Base-by-base conservation (phyloP, 1,284 basidiomycete genomes). In the Apiotrichum akiyoshidainum region DNA sequence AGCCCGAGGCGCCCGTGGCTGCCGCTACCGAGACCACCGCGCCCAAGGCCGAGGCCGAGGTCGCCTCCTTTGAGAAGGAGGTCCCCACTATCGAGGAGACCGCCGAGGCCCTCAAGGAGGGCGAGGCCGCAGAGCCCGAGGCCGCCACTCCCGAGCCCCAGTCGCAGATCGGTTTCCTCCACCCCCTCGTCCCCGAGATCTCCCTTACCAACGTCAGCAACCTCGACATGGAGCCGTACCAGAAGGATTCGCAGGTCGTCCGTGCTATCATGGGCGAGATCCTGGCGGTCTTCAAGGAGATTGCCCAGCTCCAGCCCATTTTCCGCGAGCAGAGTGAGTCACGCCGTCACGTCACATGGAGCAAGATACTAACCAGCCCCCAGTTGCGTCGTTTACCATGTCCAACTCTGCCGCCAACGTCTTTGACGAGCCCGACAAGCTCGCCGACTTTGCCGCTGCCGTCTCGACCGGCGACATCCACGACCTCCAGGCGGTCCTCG, bases 221-320 rank as follows among this genome's bases (percentile, higher is more conserved):
- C 70, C 83, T 94, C 60, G 78, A 76, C 42, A 88, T 87, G 12
- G 85, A 88, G 62, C 86, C 92, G 0, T 95, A 89, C 81, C 87
- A 90, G 81, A 92, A 93, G 78, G 90, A 95, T 74, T 87, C 92
- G 72, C 92, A 95, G 74, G 88, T 96, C 75, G 88, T 95, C 63
- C 88, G 92, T 37, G 95, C 95, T 3, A 89, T 97, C 80, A 95
- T 94, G 87, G 88, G 89, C 54, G 95, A 98, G 79, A 90, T 99
- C 62, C 91, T 99, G 64, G 89, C 89, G 49, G 92, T 97, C 37
- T 98, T 99, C 85, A 99, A 98, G 82, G 94, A 98, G 75, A 97
- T 99, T 64, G 94, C 95, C 0, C 91, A 95, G 74, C 83, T 98
- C 54, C 97, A 96, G 79, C 93, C 94, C 1, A 86, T 98, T 63